phyloP scores from a whole-genome alignment of 306 rosid genomes.

The Malus fusca region DNA sequence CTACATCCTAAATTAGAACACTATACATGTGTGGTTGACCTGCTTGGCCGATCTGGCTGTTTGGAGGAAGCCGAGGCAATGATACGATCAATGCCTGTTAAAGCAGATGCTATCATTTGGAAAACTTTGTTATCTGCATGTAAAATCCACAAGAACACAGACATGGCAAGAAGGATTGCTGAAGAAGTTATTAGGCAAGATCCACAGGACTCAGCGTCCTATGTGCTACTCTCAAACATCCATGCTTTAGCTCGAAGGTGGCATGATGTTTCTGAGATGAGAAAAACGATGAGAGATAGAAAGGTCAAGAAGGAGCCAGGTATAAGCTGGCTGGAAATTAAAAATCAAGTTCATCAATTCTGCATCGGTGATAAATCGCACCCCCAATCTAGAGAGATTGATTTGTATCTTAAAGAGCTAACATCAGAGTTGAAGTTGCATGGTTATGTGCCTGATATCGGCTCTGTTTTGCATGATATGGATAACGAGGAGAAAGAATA shows the following conservation, averaged over 20 bases:
- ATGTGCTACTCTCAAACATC: slow-evolving; percentile 66
- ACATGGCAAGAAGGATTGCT: slow-evolving; percentile 63
- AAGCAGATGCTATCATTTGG: slow-evolving; percentile 78
- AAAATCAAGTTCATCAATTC: slow-evolving; percentile 65
- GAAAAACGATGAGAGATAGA: slow-evolving; percentile 64
- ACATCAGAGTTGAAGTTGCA: slow-evolving; percentile 61
- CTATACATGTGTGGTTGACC: slow-evolving; percentile 79
- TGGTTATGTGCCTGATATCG: slow-evolving; percentile 73
- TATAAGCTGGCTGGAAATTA: slow-evolving; percentile 79
- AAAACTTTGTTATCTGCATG: slow-evolving; percentile 80
- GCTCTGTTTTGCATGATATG: slow-evolving; percentile 76
- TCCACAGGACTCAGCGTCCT: slow-evolving; percentile 73
- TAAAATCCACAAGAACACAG: slow-evolving; percentile 70
- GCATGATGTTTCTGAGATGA: slow-evolving; percentile 67
- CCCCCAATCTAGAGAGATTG: slow-evolving; percentile 45
- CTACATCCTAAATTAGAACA: slow-evolving; percentile 66
- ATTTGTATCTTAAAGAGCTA: slow-evolving; percentile 62
- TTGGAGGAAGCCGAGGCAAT: slow-evolving; percentile 72
- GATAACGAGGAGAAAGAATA: slow-evolving; percentile 85
- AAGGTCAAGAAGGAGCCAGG: slow-evolving; percentile 76
- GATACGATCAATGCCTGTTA: slow-evolving; percentile 76
- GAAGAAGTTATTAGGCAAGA: slow-evolving; percentile 64
- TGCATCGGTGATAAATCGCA: slow-evolving; percentile 49
- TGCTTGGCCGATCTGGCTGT: slow-evolving; percentile 76
- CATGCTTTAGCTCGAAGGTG: slow-evolving; percentile 78